Conservation (phyloP, 768 basidiomycete genomes). For the Russula sp. region DNA sequence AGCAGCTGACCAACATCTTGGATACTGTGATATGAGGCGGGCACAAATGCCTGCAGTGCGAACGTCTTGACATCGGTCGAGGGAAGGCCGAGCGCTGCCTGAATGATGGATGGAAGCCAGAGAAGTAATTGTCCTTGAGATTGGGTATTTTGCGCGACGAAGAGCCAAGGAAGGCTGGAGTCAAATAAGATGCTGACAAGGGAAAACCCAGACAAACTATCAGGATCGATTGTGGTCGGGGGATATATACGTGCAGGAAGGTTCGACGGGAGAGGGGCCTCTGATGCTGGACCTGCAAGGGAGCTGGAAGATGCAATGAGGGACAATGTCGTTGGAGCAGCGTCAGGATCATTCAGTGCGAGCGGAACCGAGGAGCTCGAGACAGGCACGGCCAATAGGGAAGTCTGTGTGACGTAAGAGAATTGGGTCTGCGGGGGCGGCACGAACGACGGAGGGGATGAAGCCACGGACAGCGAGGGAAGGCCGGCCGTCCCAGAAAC, state of each 20-base stretch:
- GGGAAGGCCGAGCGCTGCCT: slow-evolving; percentile 40
- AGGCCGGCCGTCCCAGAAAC: not conserved
- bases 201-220: slow-evolving; percentile 35
- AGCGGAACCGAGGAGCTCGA: slow-evolving; percentile 18
- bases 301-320: slow-evolving; percentile 22
- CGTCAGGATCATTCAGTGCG: slow-evolving; percentile 38
- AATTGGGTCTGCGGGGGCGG: slow-evolving; percentile 32
- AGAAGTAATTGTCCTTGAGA: slow-evolving; percentile 75
- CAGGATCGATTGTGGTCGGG: slow-evolving; percentile 21
- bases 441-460: slow-evolving; percentile 22
- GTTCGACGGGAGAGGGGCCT: slow-evolving; percentile 45
- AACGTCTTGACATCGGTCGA: slow-evolving; percentile 39
- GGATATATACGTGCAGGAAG: slow-evolving; percentile 61
- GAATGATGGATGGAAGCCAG: slow-evolving; percentile 51
- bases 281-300: slow-evolving; percentile 28
- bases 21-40: slow-evolving; percentile 46
- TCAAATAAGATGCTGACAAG: slow-evolving; percentile 65
- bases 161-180: slow-evolving; percentile 55
- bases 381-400: slow-evolving; percentile 31
- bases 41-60: slow-evolving; percentile 66
- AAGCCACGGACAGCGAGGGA: slow-evolving; percentile 11
- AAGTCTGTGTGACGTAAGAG: slow-evolving; percentile 32
- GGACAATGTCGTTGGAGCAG: slow-evolving; percentile 29
- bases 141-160: slow-evolving; percentile 51
- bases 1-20: slow-evolving; percentile 45